These are phyloP conservation scores for Nepenthes gracilis DNA, from an alignment of 148 eudicot species.

Conservation along the genomic window DNA sequence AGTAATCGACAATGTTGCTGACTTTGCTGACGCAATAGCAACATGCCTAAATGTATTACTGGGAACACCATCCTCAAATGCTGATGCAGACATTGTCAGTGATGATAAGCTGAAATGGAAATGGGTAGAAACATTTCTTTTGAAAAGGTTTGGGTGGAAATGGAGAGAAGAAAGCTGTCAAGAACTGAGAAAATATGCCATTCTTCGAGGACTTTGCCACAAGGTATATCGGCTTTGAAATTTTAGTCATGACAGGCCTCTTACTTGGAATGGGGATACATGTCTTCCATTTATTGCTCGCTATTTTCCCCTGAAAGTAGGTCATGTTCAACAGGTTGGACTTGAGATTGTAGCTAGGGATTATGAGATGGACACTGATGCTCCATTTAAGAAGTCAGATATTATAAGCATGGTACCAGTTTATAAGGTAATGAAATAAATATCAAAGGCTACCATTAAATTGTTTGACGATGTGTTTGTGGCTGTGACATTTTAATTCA, in stretches of 20 bases:
- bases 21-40: conserved; percentile 56
- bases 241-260: not conserved
- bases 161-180: conserved; percentile 57
- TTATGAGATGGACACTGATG: conserved; percentile 65
- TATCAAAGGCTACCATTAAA: conserved; percentile 1
- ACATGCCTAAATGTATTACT: conserved; percentile 81
- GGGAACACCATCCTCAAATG: conserved; percentile 39
- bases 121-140: conserved; percentile 70
- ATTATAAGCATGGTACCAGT: conserved; percentile 78
- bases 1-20: conserved; percentile 41
- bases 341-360: conserved; percentile 87
- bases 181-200: conserved; percentile 68
- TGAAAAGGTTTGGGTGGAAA: conserved; percentile 69
- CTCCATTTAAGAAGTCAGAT: conserved; percentile 70
- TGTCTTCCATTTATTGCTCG: not conserved
- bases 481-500: conserved; percentile 12
- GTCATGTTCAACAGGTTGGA: conserved; percentile 50
- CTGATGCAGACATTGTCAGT: conserved; percentile 29
- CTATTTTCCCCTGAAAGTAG: not conserved
- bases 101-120: conserved; percentile 69
- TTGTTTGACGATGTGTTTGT: not conserved
- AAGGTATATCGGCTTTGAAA: conserved; percentile 33
- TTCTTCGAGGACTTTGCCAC: conserved; percentile 95
- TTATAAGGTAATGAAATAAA: conserved; percentile 48
- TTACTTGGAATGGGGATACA: not conserved